Percentiles rank a stretch among this genome's conserved stretches.
Conservation (phyloP, 83 land plant genomes). For the Diphasiastrum complanatum region DNA sequence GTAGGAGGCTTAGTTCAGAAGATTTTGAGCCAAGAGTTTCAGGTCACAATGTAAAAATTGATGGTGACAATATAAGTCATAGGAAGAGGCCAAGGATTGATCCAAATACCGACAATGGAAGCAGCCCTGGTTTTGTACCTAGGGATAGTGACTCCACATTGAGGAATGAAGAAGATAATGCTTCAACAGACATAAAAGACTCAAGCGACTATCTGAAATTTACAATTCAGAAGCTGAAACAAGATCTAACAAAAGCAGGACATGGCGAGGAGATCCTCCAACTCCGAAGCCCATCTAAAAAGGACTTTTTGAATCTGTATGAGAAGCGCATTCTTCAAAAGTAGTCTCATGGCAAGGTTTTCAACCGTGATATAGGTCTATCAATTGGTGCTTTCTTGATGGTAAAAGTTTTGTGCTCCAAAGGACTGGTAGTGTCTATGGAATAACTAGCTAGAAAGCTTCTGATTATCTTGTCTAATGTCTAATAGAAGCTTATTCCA, state of each 20-base stretch:
- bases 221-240: constrained; percentile 62
- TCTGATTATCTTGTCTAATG: too few species aligned
- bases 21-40: constrained; percentile 42
- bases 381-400: too few species aligned
- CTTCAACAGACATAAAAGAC: constrained; percentile 22
- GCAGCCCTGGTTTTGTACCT: neutral
- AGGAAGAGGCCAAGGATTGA: constrained; percentile 43
- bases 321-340: constrained; percentile 49
- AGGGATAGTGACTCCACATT: constrained; percentile 4
- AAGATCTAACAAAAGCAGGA: constrained; percentile 69
- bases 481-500: too few species aligned
- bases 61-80: constrained; percentile 28
- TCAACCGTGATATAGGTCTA: too few species aligned
- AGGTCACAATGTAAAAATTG: constrained; percentile 51
- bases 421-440: too few species aligned
- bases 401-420: too few species aligned
- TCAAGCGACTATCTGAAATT: constrained; percentile 65
- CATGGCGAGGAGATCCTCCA: constrained; percentile 62
- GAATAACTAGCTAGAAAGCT: too few species aligned
- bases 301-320: constrained; percentile 60
- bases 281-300: constrained; percentile 54
- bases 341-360: constrained; percentile 13
- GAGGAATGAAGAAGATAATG: constrained; percentile 36
- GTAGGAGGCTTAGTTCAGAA: constrained; percentile 53
- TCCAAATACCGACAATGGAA: constrained; percentile 44